Base-by-base conservation (phyloP, 1,139 yeast species). In the Scheffersomyces illinoinensis region DNA sequence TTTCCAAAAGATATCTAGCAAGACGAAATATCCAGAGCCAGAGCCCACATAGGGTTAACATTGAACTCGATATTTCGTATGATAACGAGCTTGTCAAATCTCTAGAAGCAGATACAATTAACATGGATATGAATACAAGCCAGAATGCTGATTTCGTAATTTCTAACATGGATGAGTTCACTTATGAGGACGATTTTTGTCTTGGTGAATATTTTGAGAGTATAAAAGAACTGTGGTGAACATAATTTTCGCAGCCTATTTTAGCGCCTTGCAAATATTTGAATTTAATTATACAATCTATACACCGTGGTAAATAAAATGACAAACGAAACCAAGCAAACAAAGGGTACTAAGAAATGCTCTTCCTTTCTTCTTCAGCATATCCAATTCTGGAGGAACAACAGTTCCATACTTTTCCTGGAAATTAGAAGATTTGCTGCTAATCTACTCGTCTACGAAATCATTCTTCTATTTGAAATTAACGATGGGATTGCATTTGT, bases 391-490 rank as follows among this genome's bases (percentile, higher is more conserved):
- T 33, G 43, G 43, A 7, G 43, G 43, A 33, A 33, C 43, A 33
- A 33, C 17, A 10, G 14, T 33, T 17, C 43, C 43, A 33, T 33
- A 7, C 43, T 33, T 33, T 33, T 33, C 17, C 43, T 33, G 43
- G 43, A 10, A 33, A 33, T 33, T 10, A 17, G 43, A 12, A 33
- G 43, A 14, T 33, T 33, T 33, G 4, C 17, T 8, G 17, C 12
- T 33, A 33, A 33, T 33, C 17, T 33, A 23, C 47, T 59, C 43
- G 47, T 59, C n/a, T 56, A 56, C 18, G 54, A 58, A 21, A 50
- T 59, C 5, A 53, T 58, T 10, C 26, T 59, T 3, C 53, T 59
- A 12, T 58, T 58, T 52, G 55, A 58, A 24, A 23, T 56, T 4
- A 56, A 59, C 26, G 59, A 58, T 26, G 12, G 53, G 20, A 21